Conservation (phyloP, 2,329 filamentous ascomycete species). For the Helminthosporium solani region DNA sequence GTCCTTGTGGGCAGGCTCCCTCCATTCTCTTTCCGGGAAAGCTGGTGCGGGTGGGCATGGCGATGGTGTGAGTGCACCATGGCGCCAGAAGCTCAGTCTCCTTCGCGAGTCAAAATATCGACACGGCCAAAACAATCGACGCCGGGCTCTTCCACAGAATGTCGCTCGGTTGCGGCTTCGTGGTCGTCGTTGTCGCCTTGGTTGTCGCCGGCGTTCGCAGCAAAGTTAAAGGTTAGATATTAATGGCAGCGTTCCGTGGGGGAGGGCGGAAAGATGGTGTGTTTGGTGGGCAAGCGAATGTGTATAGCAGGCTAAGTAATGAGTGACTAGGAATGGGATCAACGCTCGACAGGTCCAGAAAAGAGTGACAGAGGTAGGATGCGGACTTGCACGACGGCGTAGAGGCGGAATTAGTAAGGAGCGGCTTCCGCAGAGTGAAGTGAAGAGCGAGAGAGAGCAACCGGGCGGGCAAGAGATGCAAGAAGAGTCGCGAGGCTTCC, state of each 20-base stretch:
- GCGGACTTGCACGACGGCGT: conserved; percentile 21
- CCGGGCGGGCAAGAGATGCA: conserved; percentile 34
- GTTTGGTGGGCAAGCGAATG: conserved; percentile 7
- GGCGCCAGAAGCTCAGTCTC: conserved; percentile 20
- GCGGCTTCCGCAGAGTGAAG: conserved; percentile 37
- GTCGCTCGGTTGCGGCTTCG: conserved; percentile 20
- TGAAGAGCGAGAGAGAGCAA: conserved; percentile 25
- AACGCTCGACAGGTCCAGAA: conserved; percentile 30
- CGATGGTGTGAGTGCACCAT: conserved; percentile 37
- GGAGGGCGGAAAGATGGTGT: conserved; percentile 4
- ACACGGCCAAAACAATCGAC: too few relatives aligned
- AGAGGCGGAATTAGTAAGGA: conserved; percentile 31
- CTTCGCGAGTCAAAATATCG: conserved; percentile 15
- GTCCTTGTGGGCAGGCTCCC: conserved; percentile 19
- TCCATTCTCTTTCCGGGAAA: conserved; percentile 24
- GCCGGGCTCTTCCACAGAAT: too few relatives aligned
- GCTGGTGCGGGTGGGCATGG: conserved; percentile 33
- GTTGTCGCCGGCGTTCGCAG: conserved; percentile 3
- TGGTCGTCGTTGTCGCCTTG: conserved; percentile 4
- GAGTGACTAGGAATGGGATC: conserved; percentile 15
- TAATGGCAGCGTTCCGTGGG: conserved; percentile 36
- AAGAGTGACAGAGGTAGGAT: conserved; percentile 46
- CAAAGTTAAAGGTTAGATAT: conserved; percentile 20
- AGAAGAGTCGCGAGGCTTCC: conserved; percentile 19
- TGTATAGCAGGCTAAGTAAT: conserved; percentile 12